Evolutionary conservation across 2,329 filamentous ascomycete species (phyloP).

Genomic region (Lanzia echinophila): DNA sequence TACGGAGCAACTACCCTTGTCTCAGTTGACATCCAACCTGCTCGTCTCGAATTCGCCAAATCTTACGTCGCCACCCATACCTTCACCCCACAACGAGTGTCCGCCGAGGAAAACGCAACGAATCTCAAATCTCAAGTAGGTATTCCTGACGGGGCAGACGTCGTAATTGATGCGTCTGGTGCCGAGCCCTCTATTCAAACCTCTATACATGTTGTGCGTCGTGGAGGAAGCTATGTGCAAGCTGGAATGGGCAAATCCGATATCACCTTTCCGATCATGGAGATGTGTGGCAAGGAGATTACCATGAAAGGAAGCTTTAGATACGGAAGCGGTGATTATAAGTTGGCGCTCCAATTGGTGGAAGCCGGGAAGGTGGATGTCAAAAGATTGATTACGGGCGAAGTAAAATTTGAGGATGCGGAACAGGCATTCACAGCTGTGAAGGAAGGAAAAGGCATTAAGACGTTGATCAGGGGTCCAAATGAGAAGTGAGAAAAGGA

Average conservation of each 20-base stretch:
- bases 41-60: conserved; percentile 72
- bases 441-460: conserved; percentile 72
- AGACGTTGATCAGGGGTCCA: conserved; percentile 60
- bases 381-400: conserved; percentile 73
- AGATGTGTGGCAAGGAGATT: conserved; percentile 82
- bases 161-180: conserved; percentile 73
- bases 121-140: conserved; percentile 57
- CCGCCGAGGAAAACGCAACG: conserved; percentile 67
- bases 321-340: conserved; percentile 83
- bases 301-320: conserved; percentile 83
- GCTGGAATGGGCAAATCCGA: conserved; percentile 85
- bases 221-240: conserved; percentile 74
- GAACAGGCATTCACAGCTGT: conserved; percentile 84
- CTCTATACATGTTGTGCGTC: conserved; percentile 61
- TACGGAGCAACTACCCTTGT: conserved; percentile 83
- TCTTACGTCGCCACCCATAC: conserved; percentile 66
- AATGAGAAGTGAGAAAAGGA: conserved; percentile 34
- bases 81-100: conserved; percentile 55
- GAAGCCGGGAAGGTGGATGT: conserved; percentile 66
- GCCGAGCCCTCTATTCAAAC: conserved; percentile 74
- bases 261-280: conserved; percentile 88
- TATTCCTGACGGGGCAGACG: conserved; percentile 63
- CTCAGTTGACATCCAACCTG: conserved; percentile 78
- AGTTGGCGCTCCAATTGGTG: conserved; percentile 67
- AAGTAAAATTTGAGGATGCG: conserved; percentile 73